Evolutionary conservation across 148 eudicot genomes (phyloP).

Genomic region (Vaccinium vitisidaea): DNA sequence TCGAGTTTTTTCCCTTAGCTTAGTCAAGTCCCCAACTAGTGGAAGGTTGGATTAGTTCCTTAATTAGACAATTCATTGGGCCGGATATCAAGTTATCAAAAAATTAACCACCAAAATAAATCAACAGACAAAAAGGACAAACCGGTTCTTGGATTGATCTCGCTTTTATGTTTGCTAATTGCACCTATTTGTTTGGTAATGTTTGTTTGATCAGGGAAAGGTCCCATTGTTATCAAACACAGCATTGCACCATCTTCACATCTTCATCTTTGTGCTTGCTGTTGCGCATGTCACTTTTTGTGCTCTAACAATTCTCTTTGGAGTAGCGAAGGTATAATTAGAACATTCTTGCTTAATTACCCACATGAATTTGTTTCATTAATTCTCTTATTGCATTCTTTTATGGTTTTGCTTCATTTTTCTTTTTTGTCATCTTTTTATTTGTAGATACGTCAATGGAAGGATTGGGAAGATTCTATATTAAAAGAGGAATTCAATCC

Average conservation of each 20-base stretch:
- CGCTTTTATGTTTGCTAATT: neutral
- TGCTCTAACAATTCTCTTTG: conserved; percentile 64
- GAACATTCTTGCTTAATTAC: neutral
- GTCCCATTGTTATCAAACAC: conserved; percentile 58
- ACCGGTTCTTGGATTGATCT: neutral
- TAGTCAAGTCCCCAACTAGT: neutral
- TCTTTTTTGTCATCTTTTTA: neutral
- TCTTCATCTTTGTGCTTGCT: conserved; percentile 79
- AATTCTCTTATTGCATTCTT: neutral
- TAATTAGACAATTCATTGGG: neutral
- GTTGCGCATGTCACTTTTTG: conserved; percentile 63
- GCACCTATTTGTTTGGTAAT: neutral
- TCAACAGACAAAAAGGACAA: neutral
- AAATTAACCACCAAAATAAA: neutral
- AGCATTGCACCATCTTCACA: conserved; percentile 83
- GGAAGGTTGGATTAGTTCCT: neutral
- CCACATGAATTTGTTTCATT: neutral
- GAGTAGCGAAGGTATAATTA: conserved; percentile 36
- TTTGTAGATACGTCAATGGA: conserved; percentile 62
- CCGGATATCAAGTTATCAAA: neutral
- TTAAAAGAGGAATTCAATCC: conserved; percentile 29
- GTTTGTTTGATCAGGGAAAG: conserved; percentile 38
- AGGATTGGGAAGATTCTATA: conserved; percentile 55
- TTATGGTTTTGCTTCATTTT: neutral
- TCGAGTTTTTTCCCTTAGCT: neutral